phyloP scores from a whole-genome alignment of 129 eudicot species.

The Silybum marianum region DNA sequence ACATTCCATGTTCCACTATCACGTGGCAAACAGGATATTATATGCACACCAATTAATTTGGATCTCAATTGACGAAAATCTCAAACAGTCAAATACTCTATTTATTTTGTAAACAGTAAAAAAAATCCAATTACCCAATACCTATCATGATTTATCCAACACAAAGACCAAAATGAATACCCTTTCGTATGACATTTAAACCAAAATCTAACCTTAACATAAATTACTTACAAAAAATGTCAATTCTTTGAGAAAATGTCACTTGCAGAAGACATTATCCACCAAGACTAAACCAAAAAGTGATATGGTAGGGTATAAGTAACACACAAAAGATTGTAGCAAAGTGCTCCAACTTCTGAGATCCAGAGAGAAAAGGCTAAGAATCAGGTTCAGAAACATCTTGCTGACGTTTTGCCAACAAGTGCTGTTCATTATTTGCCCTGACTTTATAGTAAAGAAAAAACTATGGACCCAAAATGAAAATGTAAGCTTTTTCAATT shows the following conservation, averaged over 20 bases:
- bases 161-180: not conserved
- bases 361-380: not conserved
- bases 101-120: not conserved
- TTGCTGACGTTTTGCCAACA: not conserved
- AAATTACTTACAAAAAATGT: not conserved
- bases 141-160: not conserved
- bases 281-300: not conserved
- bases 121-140: not conserved
- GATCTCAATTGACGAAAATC: conserved; percentile 15
- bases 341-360: not conserved
- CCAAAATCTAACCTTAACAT: not conserved
- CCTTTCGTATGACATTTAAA: not conserved
- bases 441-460: not conserved
- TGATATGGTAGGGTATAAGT: not conserved
- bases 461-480: not conserved
- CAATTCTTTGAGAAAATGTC: not conserved
- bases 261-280: not conserved
- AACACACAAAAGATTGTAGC: not conserved
- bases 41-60: conserved; percentile 25
- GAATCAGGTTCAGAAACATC: not conserved
- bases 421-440: not conserved
- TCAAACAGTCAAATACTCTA: conserved; percentile 9
- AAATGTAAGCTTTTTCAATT: conserved; percentile 2
- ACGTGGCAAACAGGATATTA: conserved; percentile 23
- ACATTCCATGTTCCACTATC: conserved; percentile 44